These are phyloP conservation scores for Microbotryomycetes sp. DNA, from an alignment of 1,284 basidiomycete genomes.

Conservation along the genomic window DNA sequence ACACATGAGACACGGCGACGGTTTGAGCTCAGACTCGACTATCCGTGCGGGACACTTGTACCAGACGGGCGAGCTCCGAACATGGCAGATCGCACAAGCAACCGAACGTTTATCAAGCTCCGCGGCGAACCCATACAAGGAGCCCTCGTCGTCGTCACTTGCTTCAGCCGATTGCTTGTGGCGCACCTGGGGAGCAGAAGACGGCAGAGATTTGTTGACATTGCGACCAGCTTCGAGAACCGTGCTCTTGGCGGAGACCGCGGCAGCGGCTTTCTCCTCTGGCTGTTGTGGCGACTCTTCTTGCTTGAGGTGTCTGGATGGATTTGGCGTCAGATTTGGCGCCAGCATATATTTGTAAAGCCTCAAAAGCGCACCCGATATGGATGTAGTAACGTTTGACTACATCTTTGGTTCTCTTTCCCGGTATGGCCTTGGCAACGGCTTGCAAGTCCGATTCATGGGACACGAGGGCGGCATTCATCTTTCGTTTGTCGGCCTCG, in stretches of 20 bases:
- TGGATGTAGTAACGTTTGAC: slow-evolving; percentile 36
- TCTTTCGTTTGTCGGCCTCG: slow-evolving; percentile 25
- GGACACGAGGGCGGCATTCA: slow-evolving; percentile 23
- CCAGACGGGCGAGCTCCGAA: slow-evolving; percentile 24
- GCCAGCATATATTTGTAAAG: not conserved
- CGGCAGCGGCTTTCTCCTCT: slow-evolving; percentile 31
- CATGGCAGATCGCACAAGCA: slow-evolving; percentile 34
- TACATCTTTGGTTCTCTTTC: slow-evolving; percentile 32
- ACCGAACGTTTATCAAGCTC: slow-evolving; percentile 12
- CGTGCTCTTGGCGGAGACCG: not conserved
- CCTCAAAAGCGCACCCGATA: slow-evolving; percentile 16
- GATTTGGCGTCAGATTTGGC: not conserved
- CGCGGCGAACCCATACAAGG: slow-evolving; percentile 22
- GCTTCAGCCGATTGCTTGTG: slow-evolving; percentile 1
- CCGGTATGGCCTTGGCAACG: slow-evolving; percentile 18
- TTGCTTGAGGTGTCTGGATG: slow-evolving; percentile 20
- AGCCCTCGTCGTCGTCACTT: slow-evolving; percentile 25
- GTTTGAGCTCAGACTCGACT: slow-evolving; percentile 24
- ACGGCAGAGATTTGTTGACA: slow-evolving; percentile 5
- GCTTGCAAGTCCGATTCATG: slow-evolving; percentile 34
- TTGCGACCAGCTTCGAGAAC: too few relatives aligned
- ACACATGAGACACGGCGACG: slow-evolving; percentile 31
- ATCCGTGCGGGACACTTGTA: slow-evolving; percentile 33
- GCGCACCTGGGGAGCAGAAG: slow-evolving; percentile 2
- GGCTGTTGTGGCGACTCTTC: slow-evolving; percentile 33